Evolutionary conservation across 2,329 filamentous ascomycete genomes (phyloP).

Genomic region (Grosmannia serpens): DNA sequence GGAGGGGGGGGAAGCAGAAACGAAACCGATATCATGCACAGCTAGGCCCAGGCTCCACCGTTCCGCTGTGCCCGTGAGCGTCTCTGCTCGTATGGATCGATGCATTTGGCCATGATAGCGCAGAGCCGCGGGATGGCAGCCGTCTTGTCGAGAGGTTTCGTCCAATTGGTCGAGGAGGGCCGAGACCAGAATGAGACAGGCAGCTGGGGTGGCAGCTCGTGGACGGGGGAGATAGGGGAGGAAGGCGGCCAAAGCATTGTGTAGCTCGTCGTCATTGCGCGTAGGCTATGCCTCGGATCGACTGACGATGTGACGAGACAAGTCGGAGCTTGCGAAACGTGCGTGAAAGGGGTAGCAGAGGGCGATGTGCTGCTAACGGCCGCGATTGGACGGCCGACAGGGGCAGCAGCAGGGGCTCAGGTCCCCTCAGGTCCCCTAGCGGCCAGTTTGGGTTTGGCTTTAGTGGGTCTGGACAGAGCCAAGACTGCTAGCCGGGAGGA

Average conservation of each 20-base stretch:
- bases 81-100: too few species aligned
- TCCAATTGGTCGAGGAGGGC: background rate
- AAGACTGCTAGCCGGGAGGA: background rate
- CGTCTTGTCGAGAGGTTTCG: background rate
- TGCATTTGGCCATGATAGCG: background rate
- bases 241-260: background rate
- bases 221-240: background rate
- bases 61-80: background rate
- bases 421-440: background rate
- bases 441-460: background rate
- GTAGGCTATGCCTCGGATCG: constrained; percentile 9
- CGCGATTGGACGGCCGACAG: background rate
- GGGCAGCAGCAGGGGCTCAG: background rate
- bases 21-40: background rate
- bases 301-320: constrained; percentile 15
- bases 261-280: background rate
- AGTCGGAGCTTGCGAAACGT: constrained; percentile 8
- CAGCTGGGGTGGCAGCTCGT: background rate
- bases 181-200: background rate
- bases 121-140: background rate
- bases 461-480: background rate
- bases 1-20: background rate
- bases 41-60: background rate
- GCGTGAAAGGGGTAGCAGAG: background rate
- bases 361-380: background rate